Evolutionary conservation across 2,329 filamentous ascomycete species (phyloP), one percentile per base, ranked within the genome.

Genomic region (Periconia digitata): DNA sequence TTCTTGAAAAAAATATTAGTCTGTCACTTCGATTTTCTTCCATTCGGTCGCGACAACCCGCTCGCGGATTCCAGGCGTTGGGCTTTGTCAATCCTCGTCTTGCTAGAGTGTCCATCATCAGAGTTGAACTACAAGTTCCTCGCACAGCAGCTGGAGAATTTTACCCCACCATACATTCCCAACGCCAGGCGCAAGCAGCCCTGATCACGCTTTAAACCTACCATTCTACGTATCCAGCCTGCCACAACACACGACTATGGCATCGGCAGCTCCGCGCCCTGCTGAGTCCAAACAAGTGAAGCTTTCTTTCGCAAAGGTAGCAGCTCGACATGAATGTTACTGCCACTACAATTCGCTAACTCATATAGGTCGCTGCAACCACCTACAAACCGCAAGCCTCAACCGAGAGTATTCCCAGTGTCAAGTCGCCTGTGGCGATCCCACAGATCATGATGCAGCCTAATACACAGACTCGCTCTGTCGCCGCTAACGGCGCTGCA

Each of bases 221-320:
- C 36, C 35, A 43, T 18, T 29, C 44, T 42, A 3, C 40, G 41
- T 56, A 50, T 16, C 13, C 20, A 6, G 13, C n/a, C 35, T 34
- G 15, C 47, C 17, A 41, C 8, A 32, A 15, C 35, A 41, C 38
- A 17, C 39, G 27, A 61, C 17, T 35, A 71, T 72, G 68, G 61
- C 67, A 16, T 69, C 67, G 47, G 54, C 64, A 43, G 55, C 63
- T 38, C 56, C 67, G 34, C 55, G 60, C 13, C 53, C 63, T 44
- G 46, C 59, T 22, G 68, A 70, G 44, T 58, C 64, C 42, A 46
- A 58, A 22, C 56, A 58, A 74, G 51, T 55, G 44, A 84, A 83
- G 72, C 80, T 85, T 60, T 89, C 87, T 37, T 91, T 91, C 77
- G 87, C 87, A 72, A 90, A 89, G 81, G 87, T 89, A 75, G n/a